A percentile compares a stretch with the other conserved stretches of the same genome.
These are phyloP conservation scores for Graphilbum ipis-grandicollis DNA, from an alignment of 2,329 filamentous ascomycete genomes.

Conservation along the genomic window DNA sequence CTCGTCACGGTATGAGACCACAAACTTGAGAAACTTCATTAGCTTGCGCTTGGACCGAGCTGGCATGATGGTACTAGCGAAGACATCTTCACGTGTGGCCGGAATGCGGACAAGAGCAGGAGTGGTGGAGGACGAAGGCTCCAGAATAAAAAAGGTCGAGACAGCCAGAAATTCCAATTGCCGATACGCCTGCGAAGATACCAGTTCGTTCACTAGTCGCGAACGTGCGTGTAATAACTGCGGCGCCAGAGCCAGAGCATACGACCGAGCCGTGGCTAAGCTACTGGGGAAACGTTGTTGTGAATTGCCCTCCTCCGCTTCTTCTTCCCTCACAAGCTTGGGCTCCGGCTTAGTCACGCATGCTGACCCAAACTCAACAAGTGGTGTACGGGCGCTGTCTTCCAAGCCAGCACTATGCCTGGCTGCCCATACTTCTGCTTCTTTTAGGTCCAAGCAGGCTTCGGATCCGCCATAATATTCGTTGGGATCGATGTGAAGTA, in stretches of 20 bases:
- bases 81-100: slow-evolving; percentile 81
- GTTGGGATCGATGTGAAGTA: slow-evolving; percentile 79
- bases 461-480: slow-evolving; percentile 76
- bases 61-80: slow-evolving; percentile 58
- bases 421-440: slow-evolving; percentile 59
- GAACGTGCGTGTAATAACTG: slow-evolving; percentile 77
- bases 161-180: slow-evolving; percentile 90
- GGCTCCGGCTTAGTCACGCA: slow-evolving; percentile 18
- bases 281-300: background rate
- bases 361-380: slow-evolving; percentile 19
- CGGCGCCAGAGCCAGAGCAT: slow-evolving; percentile 69
- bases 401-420: slow-evolving; percentile 10
- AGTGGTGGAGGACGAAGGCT: slow-evolving; percentile 12
- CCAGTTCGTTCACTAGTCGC: slow-evolving; percentile 56
- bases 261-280: slow-evolving; percentile 51
- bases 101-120: slow-evolving; percentile 51
- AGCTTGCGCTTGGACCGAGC: slow-evolving; percentile 67
- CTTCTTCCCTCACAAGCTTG: no score
- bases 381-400: background rate
- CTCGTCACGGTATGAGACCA: slow-evolving; percentile 40
- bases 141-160: slow-evolving; percentile 76
- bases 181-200: slow-evolving; percentile 75
- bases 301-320: slow-evolving; percentile 8
- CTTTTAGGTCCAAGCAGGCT: slow-evolving; percentile 69
- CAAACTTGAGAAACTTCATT: slow-evolving; percentile 90